These are phyloP conservation scores for Talaromyces amestolkiae DNA, from an alignment of 2,329 filamentous ascomycete genomes.

Conservation along the genomic window DNA sequence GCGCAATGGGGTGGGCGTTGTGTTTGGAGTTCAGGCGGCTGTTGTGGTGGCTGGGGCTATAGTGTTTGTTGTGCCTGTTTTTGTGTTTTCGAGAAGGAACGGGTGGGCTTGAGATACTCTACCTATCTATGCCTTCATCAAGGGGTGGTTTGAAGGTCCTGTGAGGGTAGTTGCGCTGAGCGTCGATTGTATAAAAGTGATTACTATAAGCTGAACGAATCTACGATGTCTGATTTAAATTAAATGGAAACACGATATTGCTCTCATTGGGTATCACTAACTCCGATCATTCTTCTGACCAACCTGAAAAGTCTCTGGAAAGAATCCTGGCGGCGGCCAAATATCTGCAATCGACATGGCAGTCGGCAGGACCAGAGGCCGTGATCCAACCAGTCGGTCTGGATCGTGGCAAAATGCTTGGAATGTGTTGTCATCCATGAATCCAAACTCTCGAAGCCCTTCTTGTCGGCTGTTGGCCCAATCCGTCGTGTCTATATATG, in stretches of 20 bases:
- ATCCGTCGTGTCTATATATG: constrained; percentile 46
- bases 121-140: background rate
- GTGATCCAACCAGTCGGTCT: constrained; percentile 38
- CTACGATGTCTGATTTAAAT: background rate
- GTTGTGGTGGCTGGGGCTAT: constrained; percentile 29
- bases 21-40: constrained; percentile 36
- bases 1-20: constrained; percentile 31
- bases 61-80: constrained; percentile 30
- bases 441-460: constrained; percentile 44
- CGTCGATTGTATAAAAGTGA: background rate
- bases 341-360: constrained; percentile 41
- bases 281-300: constrained; percentile 21
- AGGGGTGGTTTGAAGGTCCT: background rate
- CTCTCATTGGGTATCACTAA: background rate
- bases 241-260: background rate
- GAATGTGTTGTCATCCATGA: constrained; percentile 45
- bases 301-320: constrained; percentile 41
- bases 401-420: constrained; percentile 47
- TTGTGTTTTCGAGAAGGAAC: constrained; percentile 20
- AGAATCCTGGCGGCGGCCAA: constrained; percentile 44
- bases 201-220: background rate
- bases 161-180: background rate
- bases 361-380: constrained; percentile 37
- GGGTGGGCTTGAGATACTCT: background rate
- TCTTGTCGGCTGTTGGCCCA: constrained; percentile 44